These are phyloP conservation scores for Miscanthus sacchariflorus DNA, from an alignment of 202 grass and related monocot species.

Conservation along the genomic window DNA sequence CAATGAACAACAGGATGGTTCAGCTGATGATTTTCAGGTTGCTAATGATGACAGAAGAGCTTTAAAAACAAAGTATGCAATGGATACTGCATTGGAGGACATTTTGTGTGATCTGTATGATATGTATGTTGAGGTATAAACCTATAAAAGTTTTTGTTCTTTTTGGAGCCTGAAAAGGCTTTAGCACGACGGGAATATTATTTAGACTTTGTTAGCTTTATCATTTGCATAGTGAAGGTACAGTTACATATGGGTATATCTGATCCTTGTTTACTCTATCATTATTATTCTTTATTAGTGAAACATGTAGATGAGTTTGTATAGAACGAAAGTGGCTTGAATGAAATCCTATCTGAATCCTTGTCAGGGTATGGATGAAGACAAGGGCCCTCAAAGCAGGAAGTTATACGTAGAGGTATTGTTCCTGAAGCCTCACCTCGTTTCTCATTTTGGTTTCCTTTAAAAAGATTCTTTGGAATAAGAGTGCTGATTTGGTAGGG, in stretches of 20 bases:
- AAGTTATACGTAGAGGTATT: conserved; percentile 98
- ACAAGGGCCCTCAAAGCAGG: conserved; percentile 98
- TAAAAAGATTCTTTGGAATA: conserved; percentile 11
- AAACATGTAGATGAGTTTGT: conserved; percentile 39
- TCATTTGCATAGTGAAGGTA: conserved; percentile 38
- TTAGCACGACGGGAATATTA: conserved; percentile 9
- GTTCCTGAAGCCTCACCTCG: conserved; percentile 5
- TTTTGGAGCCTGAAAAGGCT: conserved; percentile 31
- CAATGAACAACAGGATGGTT: conserved; percentile 72
- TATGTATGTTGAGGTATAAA: conserved; percentile 96
- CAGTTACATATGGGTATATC: conserved; percentile 20
- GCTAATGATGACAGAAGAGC: conserved; percentile 62
- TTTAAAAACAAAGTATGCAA: conserved; percentile 75
- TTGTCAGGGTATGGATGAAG: conserved; percentile 99
- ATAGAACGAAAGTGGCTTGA: conserved; percentile 26
- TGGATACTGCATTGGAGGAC: conserved; percentile 90
- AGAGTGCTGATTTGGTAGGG: not conserved
- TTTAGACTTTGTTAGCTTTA: conserved; percentile 32
- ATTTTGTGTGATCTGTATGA: conserved; percentile 98
- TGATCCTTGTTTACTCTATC: conserved; percentile 21
- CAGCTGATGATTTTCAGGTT: conserved; percentile 82
- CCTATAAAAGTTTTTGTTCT: not conserved
- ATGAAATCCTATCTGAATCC: conserved; percentile 9
- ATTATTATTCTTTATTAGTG: not conserved
- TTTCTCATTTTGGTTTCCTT: not conserved